Base-by-base conservation (phyloP, 2,329 filamentous ascomycete genomes). In the Didymosphaeria variabile region DNA sequence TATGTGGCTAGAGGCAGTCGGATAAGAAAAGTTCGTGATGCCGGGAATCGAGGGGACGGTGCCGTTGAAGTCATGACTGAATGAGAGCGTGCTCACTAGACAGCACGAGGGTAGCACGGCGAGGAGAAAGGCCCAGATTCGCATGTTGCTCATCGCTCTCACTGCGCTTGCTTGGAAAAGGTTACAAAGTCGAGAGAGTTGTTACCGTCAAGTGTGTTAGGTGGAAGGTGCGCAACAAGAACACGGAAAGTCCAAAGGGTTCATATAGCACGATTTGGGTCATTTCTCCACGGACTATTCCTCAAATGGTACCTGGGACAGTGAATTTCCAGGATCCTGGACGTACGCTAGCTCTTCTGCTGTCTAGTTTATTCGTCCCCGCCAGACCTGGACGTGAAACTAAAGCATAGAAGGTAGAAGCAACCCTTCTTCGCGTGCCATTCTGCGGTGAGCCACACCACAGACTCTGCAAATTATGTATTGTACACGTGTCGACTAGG, bases 1-100 rank as follows among this genome's bases (percentile, higher is more conserved):
- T 3, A 53, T 40, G 29, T 46, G 29, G 40, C n/a, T 23, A 9
- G 23, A 34, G 3, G 29, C 8, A 9, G 42, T 12, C 2, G 53
- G 42, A 44, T 55, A 46, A 10, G 40, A 36, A 12, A 46, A 55
- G 31, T 46, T 21, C 15, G 53, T 55, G 12, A 55, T 12, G 19
- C 53, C 53, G 19, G 47, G 42, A 17, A 55, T 55, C 13, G 40
- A 46, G 31, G 53, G 53, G 53, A 55, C 26, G 8, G 53, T 47
- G n/a, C 40, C 42, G 12, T 55, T 55, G 29, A 46, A 55, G 19
- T 38, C 53, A 10, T 26, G 26, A 10, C 52, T 32, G 12, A 55
- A 55, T 8, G 34, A 55, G 9, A 55, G 38, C n/a, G 52, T 17
- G 8, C 23, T 15, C 15, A 55, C 38, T 9, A 9, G 13, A 19